Evolutionary conservation across 2,329 filamentous ascomycete genomes (phyloP), one percentile per base, ranked within the genome.

Genomic region (Trichothecium roseum): DNA sequence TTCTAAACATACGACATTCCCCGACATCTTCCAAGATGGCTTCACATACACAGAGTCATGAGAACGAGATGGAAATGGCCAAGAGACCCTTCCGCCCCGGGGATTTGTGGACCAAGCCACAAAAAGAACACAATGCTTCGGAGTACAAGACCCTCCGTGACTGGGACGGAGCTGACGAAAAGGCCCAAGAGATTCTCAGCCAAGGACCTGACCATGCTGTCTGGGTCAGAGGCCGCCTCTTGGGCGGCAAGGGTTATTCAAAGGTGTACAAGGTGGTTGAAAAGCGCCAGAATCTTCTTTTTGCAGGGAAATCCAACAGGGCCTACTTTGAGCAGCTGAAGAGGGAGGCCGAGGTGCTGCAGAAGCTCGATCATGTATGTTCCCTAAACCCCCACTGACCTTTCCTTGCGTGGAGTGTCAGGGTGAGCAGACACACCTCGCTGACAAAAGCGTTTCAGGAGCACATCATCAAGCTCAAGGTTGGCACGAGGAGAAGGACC

Each of bases 231-330:
- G 55, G 54, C 12, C 30, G 16, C 3, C 28, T 41, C 3, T 30
- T 57, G 1, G 55, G 55, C 3, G 37, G 31, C 10, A 54, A 55
- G 12, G 53, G 51, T 9, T 51, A 42, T 39, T 47, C 46, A 10
- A 36, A 27, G 2, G 55, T 56, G 8, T 49, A 48, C 37, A 58
- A 57, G 33, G 45, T 54, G 12, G 39, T 39, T 5, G 40, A 51
- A 6, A 29, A 41, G 8, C 30, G 31, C 4, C 52, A 54, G 18
- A 44, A 50, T 5, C 28, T 18, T 14, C 34, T 57, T 2, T 45
- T 51, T 30, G 55, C 55, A 2, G 55, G 50, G 1, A 58, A 58
- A 33, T 28, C 41, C 4, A 51, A 49, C 6, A 32, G 37, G 18
- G 35, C 37, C n/a, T 22, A 36, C 18, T 29, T 27, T 10, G 40